Conservation (phyloP, 2,329 filamentous ascomycete species). For the Talaromyces sp. region DNA sequence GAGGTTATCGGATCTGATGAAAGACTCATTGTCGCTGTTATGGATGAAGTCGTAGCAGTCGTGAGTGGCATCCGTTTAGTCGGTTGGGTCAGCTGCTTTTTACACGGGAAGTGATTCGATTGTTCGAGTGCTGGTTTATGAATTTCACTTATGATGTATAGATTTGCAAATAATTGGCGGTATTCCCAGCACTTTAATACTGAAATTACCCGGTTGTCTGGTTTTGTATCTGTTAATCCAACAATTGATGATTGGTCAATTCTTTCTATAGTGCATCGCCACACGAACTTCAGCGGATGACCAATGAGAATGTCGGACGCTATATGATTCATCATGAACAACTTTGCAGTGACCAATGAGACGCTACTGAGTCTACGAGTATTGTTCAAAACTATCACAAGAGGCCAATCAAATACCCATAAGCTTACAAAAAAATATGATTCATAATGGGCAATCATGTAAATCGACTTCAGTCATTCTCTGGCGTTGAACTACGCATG, state of each 20-base stretch:
- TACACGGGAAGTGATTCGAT: neutral
- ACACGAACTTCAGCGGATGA: neutral
- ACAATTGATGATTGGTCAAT: neutral
- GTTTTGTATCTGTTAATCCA: neutral
- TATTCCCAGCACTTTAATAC: neutral
- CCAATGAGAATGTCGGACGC: slow-evolving; percentile 3
- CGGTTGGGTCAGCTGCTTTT: neutral
- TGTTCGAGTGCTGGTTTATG: neutral
- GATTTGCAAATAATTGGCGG: neutral
- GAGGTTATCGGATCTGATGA: neutral
- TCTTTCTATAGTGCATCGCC: neutral
- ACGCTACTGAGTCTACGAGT: neutral
- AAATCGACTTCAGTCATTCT: neutral
- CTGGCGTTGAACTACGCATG: too few species aligned
- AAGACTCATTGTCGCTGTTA: neutral
- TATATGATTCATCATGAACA: slow-evolving; percentile 16
- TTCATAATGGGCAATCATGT: neutral
- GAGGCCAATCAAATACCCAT: neutral
- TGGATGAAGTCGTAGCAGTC: neutral
- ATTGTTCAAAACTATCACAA: neutral
- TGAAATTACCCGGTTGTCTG: neutral
- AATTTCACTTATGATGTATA: neutral
- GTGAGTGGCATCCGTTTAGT: slow-evolving; percentile 1
- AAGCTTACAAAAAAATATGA: neutral
- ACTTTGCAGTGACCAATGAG: neutral